Evolutionary conservation across 2,329 filamentous ascomycete genomes (phyloP).

Genomic region (Aschersonia sp.): DNA sequence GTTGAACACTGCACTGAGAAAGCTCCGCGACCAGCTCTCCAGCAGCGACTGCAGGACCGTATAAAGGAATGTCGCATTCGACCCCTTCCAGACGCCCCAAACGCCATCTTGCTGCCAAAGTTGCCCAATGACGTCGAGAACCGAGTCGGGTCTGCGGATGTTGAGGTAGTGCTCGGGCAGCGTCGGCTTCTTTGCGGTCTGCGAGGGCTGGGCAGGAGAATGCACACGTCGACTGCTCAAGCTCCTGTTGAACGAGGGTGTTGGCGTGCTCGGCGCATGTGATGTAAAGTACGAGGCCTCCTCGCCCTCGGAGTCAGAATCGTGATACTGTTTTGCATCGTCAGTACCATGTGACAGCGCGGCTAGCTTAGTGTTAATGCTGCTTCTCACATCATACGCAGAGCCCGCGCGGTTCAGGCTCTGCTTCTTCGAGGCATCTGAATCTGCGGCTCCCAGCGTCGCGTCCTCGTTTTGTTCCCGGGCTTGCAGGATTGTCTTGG

Average conservation of each 20-base stretch:
- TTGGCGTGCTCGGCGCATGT: conserved; percentile 38
- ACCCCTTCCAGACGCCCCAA: conserved; percentile 88
- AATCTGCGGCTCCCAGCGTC: conserved; percentile 9
- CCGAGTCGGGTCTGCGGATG: conserved; percentile 61
- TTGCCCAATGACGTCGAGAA: conserved; percentile 75
- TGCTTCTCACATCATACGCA: conserved; percentile 17
- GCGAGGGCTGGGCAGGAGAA: conserved; percentile 14
- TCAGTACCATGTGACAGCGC: not conserved
- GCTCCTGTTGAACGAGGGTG: conserved; percentile 21
- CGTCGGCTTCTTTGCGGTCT: conserved; percentile 14
- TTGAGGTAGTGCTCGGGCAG: conserved; percentile 44
- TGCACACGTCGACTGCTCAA: conserved; percentile 15
- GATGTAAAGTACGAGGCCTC: conserved; percentile 79
- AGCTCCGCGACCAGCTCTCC: conserved; percentile 82
- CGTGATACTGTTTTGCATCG: conserved; percentile 16
- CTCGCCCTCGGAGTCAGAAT: conserved; percentile 58
- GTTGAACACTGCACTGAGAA: conserved; percentile 82
- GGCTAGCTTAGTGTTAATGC: not conserved
- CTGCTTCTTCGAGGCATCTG: conserved; percentile 13
- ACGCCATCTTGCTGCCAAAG: conserved; percentile 81
- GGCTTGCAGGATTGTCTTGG: conserved; percentile 83
- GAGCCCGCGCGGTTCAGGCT: conserved; percentile 15
- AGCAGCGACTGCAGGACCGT: conserved; percentile 71
- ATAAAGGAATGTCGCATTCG: conserved; percentile 87
- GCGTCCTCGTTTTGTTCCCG: conserved; percentile 39